Conservation (phyloP, 116 monocot species). For the Dioscorea cayenensis region DNA sequence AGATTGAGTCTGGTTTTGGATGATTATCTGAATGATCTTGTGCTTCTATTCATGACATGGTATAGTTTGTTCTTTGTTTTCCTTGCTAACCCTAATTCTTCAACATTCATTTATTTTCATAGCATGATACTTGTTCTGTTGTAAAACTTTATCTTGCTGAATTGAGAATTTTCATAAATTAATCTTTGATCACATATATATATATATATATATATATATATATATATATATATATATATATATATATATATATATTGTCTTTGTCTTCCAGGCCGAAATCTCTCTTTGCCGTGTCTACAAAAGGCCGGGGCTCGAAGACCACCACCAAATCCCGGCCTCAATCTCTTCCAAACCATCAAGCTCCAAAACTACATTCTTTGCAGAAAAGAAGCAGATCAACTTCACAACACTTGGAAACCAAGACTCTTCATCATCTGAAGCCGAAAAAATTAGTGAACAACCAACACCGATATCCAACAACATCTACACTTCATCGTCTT, state of each 20-base stretch:
- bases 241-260: background rate
- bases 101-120: too few relatives aligned
- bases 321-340: background rate
- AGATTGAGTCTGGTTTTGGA: too few relatives aligned
- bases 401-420: background rate
- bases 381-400: background rate
- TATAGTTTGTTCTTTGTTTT: too few relatives aligned
- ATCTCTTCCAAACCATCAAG: slow-evolving; percentile 3
- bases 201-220: background rate
- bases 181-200: too few relatives aligned
- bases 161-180: background rate
- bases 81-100: too few relatives aligned
- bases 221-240: background rate
- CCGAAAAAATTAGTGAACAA: background rate
- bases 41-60: too few relatives aligned
- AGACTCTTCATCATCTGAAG: background rate
- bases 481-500: background rate
- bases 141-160: background rate
- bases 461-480: background rate
- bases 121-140: background rate
- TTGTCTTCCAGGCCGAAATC: slow-evolving; percentile 5
- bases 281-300: slow-evolving; percentile 12
- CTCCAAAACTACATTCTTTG: background rate
- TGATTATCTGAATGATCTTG: too few relatives aligned
- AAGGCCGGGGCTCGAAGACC: slow-evolving; percentile 8